Percentiles rank a stretch among this genome's conserved stretches.
These are phyloP conservation scores for Punica granatum DNA, from an alignment of 345 rosid genomes.

Conservation along the genomic window DNA sequence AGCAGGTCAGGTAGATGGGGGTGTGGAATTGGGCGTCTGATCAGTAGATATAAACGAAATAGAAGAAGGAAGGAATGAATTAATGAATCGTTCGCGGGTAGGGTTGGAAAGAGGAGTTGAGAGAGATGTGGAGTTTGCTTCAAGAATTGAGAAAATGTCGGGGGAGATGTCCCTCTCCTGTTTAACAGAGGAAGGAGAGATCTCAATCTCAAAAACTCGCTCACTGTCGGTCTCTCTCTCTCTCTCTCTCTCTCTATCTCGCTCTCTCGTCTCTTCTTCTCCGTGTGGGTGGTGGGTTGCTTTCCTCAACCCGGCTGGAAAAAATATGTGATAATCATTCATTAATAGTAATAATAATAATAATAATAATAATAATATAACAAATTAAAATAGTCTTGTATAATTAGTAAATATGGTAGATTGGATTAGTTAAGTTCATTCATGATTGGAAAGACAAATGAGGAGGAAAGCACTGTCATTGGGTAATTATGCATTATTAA, in stretches of 20 bases:
- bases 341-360: too few species aligned
- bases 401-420: too few species aligned
- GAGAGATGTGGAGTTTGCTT: conserved; percentile 47
- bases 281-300: background rate
- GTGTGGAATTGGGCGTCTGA: conserved; percentile 12
- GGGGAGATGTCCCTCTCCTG: conserved; percentile 39
- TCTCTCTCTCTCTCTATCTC: conserved; percentile 1
- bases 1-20: too few species aligned
- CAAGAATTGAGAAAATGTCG: conserved; percentile 42
- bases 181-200: background rate
- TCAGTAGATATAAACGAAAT: conserved; percentile 13
- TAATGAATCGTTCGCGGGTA: too few species aligned
- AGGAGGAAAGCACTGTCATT: too few species aligned
- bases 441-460: too few species aligned
- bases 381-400: too few species aligned
- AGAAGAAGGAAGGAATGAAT: conserved; percentile 22
- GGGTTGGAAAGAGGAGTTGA: too few species aligned
- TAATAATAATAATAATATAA: too few species aligned
- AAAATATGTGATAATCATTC: background rate
- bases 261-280: background rate
- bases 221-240: background rate
- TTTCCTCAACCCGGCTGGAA: background rate
- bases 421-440: too few species aligned
- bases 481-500: too few species aligned
- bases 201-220: background rate